Evolutionary conservation across 2,329 filamentous ascomycete species (phyloP), one percentile per base, ranked within the genome.

Genomic region (Ilyonectria mors-panacis): DNA sequence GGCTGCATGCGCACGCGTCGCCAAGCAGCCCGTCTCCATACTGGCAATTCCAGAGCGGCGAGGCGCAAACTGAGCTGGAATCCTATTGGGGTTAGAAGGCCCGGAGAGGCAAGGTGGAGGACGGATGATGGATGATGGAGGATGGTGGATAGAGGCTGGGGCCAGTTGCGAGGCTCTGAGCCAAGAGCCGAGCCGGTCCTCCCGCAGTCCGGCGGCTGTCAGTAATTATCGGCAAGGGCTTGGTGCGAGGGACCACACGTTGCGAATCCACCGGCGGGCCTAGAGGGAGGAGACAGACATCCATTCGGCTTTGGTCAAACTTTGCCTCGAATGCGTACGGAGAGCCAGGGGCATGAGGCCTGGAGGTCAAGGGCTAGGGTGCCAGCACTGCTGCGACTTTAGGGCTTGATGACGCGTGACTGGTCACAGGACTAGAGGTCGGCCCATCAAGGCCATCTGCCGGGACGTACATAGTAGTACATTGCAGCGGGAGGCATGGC

Each of bases 131-230:
- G 44, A 47, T 5, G 19, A 45, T 47, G 45, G 45, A 28, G 45
- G 13, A 23, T 26, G 45, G 45, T 15, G 21, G 26, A n/a, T 45
- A 10, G 44, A 45, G 26, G 12, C 50, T 53, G 50, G 73, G 70
- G 63, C 66, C 71, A 69, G 72, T 70, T 70, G 69, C 69, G 67
- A 28, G 42, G 39, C 23, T 35, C 37, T 37, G 54, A 23, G 53
- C 51, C 39, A 59, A 59, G 63, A 54, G 42, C 48, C 63, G 50
- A 64, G 54, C 55, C 61, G 54, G 54, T 45, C 54, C 39, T 64
- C 61, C 61, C 61, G 55, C 54, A 23, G 39, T 37, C 54, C 19
- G 47, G 30, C 37, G 45, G 54, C 17, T 37, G 54, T 35, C 54
- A 45, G 54, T 12, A 39, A 39, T 28, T 47, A 13, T 23, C 37